Conservation (phyloP, 768 basidiomycete species). For the Collybia mongolica region DNA sequence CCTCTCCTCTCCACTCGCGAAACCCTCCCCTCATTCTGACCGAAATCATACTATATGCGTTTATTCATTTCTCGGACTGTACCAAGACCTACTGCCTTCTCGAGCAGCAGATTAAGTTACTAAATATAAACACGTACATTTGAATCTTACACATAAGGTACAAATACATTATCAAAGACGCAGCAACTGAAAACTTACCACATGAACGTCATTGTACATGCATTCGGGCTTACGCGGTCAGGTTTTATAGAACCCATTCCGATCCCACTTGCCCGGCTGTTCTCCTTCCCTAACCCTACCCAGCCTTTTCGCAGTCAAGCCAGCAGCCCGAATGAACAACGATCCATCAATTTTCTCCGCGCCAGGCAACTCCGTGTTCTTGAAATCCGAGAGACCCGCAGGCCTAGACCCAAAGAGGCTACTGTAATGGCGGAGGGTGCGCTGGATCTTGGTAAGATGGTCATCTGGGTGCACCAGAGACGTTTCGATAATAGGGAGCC, state of each 20-base stretch:
- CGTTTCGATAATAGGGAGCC: conserved; percentile 56
- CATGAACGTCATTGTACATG: too few species aligned
- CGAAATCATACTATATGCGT: too few species aligned
- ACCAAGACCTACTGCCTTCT: too few species aligned
- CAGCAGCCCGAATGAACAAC: conserved; percentile 53
- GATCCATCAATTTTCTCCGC: conserved; percentile 52
- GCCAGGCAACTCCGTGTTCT: conserved; percentile 37
- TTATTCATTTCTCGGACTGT: too few species aligned
- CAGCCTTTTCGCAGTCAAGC: conserved; percentile 32
- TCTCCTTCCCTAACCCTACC: conserved; percentile 26
- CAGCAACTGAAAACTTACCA: too few species aligned
- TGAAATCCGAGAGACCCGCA: conserved; percentile 17
- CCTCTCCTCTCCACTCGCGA: too few species aligned
- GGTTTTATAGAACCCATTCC: conserved; percentile 15
- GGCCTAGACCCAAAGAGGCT: conserved; percentile 29
- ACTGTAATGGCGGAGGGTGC: conserved; percentile 33
- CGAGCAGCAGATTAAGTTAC: too few species aligned
- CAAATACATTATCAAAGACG: too few species aligned
- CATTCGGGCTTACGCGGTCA: background rate
- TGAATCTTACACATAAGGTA: too few species aligned
- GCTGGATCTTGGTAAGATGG: conserved; percentile 37
- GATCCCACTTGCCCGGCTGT: conserved; percentile 14
- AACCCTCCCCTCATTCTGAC: too few species aligned
- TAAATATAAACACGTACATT: too few species aligned
- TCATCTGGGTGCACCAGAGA: conserved; percentile 61